A percentile compares a stretch with the other conserved stretches of the same genome.
These are phyloP conservation scores for Asterochloris sp. DNA, from an alignment of 139 green algal species.

Conservation along the genomic window DNA sequence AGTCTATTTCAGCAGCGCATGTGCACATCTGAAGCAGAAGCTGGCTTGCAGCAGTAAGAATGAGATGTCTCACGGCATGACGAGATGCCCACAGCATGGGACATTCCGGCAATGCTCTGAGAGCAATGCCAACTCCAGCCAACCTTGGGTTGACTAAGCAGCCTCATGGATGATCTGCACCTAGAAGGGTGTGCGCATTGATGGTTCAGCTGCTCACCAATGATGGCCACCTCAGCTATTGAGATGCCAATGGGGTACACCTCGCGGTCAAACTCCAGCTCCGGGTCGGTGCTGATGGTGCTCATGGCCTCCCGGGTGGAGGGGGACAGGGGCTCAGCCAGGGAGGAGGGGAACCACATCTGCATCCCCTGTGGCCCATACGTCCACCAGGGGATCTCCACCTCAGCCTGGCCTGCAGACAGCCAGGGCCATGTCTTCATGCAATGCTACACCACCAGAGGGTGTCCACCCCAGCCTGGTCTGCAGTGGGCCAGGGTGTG, in stretches of 20 bases:
- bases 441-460: too few species aligned
- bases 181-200: neutral
- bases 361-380: slow-evolving; percentile 93
- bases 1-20: neutral
- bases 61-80: too few species aligned
- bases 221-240: slow-evolving; percentile 79
- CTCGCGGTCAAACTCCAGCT: slow-evolving; percentile 96
- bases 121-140: neutral
- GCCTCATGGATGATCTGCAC: too few species aligned
- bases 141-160: neutral
- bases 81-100: too few species aligned
- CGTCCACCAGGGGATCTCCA: slow-evolving; percentile 94
- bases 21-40: neutral
- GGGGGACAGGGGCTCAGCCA: slow-evolving; percentile 28
- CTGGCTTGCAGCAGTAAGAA: too few species aligned
- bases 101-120: neutral
- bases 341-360: slow-evolving; percentile 84
- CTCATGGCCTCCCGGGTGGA: neutral
- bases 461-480: too few species aligned
- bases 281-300: slow-evolving; percentile 60
- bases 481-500: too few species aligned
- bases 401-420: slow-evolving; percentile 18
- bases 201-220: slow-evolving; percentile 40
- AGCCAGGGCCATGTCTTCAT: neutral
- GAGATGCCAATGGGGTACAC: slow-evolving; percentile 92